phyloP scores from a whole-genome alignment of 2,329 filamentous ascomycete genomes.

The Calycina marina region DNA sequence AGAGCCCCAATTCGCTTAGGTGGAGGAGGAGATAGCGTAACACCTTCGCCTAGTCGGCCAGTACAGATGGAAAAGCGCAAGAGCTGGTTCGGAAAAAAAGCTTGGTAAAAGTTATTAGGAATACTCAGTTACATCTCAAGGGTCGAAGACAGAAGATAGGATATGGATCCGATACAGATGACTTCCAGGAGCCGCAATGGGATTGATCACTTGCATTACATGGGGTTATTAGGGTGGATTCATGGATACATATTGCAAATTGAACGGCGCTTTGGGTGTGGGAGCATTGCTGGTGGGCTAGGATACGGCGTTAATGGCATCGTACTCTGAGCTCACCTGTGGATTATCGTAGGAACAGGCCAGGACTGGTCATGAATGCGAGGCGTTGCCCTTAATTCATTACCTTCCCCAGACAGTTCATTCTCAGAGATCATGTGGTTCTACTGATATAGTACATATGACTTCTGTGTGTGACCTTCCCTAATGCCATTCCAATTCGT shows the following conservation, averaged over 20 bases:
- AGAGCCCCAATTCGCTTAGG: conserved; percentile 20
- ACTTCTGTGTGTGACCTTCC: too few species aligned
- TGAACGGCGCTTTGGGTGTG: conserved; percentile 7
- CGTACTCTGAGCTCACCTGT: too few species aligned
- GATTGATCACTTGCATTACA: conserved; percentile 10
- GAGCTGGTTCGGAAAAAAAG: conserved; percentile 74
- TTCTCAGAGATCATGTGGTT: too few species aligned
- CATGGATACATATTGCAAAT: conserved; percentile 9
- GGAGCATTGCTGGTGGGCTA: conserved; percentile 4
- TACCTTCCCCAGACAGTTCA: too few species aligned
- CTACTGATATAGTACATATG: too few species aligned
- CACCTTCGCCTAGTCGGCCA: conserved; percentile 2
- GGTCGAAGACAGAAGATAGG: too few species aligned
- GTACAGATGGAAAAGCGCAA: conserved; percentile 54
- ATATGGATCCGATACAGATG: too few species aligned
- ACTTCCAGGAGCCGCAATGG: conserved; percentile 2
- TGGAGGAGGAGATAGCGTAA: conserved; percentile 10
- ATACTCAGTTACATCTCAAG: conserved; percentile 9
- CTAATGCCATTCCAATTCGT: too few species aligned
- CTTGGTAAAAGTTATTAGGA: conserved; percentile 47
- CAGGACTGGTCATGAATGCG: too few species aligned
- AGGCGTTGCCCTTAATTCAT: too few species aligned
- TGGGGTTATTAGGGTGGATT: neutral
- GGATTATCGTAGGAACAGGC: too few species aligned
- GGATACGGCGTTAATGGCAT: too few species aligned